A percentile compares a stretch with the other conserved stretches of the same genome.
Evolutionary conservation across 805 yeast species (phyloP).

Genomic region (Yamadazyma tumulicola): DNA sequence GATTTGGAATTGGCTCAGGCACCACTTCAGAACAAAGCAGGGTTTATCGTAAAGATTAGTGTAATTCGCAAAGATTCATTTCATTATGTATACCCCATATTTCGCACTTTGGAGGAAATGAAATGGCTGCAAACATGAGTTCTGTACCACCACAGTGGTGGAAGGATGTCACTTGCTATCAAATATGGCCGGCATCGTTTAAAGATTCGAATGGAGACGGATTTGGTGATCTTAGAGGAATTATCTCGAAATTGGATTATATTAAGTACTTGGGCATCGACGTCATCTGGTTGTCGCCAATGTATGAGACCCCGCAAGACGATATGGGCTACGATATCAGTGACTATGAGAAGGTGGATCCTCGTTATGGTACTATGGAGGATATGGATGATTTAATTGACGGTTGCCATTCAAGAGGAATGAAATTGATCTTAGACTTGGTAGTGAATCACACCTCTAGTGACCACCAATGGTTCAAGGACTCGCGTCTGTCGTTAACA

Average conservation of each 20-base stretch:
- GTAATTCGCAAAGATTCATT: constrained; percentile 52
- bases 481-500: constrained; percentile 47
- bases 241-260: constrained; percentile 49
- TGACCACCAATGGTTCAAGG: constrained; percentile 57
- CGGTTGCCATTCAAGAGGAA: constrained; percentile 45
- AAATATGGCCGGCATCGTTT: constrained; percentile 59
- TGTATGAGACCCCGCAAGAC: constrained; percentile 55
- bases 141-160: no score
- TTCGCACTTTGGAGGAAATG: constrained; percentile 54
- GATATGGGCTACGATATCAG: constrained; percentile 65
- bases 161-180: constrained; percentile 57
- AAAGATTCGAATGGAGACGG: constrained; percentile 61
- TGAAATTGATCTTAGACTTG: constrained; percentile 52
- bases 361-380: constrained; percentile 51
- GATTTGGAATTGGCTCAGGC: constrained; percentile 29
- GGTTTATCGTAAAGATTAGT: constrained; percentile 45
- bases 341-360: constrained; percentile 50
- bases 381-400: constrained; percentile 48
- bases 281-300: constrained; percentile 56
- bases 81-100: constrained; percentile 48
- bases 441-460: constrained; percentile 58
- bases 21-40: constrained; percentile 54
- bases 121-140: no score
- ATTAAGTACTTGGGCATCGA: constrained; percentile 48
- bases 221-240: constrained; percentile 54